Base-by-base conservation (phyloP, 2,329 filamentous ascomycete genomes). In the Geosmithia flava region DNA sequence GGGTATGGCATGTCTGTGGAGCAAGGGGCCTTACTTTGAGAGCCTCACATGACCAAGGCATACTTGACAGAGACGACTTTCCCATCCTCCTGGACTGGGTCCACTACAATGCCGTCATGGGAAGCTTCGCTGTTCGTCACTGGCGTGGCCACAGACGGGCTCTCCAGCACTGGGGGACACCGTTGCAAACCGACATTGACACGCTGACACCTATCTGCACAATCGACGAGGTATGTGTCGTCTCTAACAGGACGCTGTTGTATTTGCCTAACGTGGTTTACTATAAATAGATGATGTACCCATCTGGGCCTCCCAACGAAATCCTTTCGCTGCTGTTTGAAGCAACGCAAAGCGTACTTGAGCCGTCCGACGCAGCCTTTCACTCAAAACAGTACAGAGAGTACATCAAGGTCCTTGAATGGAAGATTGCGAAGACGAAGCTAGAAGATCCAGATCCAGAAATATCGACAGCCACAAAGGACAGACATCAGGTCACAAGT, bases 21-120 rank as follows among this genome's bases (percentile, higher is more conserved):
- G 58, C 54, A 2, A 54, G 55, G 49, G 44, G 50, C 15, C 48
- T 56, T 42, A 44, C 55, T 2, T 45, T 44, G 16, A 16, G 7
- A 6, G 46, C 46, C 33, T 40, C 41, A 7, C 11, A 27, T 47
- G 7, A 30, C 30, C 16, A 20, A 16, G 19, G 17, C 7, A 8
- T 20, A 20, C 41, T 20, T 11, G 41, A 42, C 3, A n/a, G 20
- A 8, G 13, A 45, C 2, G 50, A 54, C 3, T 45, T 53, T 13
- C 40, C 45, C 2, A 33, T 48, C 8, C 44, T 62, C 4, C 49
- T 59, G 8, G 56, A 58, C 37, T 62, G 60, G 60, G 52, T 56
- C 10, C 58, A 57, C 41, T 60, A 60, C 40, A 56, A 62, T 30
- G 50, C 62, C 29, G 49, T 55, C 11, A 40, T 62, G 20, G 55